These are phyloP conservation scores for Crithidia mellificae DNA, from an alignment of 208 protist species.

Conservation along the genomic window DNA sequence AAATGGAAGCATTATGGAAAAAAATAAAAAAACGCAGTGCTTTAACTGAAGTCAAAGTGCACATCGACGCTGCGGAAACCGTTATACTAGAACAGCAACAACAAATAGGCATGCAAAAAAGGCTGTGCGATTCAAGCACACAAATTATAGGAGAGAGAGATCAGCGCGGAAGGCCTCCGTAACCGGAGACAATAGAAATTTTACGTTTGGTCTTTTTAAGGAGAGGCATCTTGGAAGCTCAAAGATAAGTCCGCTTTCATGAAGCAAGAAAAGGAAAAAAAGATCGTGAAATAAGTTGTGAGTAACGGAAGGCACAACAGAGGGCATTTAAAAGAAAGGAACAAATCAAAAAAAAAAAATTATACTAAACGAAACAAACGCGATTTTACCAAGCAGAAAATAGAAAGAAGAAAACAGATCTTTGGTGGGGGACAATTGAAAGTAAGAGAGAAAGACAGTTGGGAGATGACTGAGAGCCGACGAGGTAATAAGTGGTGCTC, in stretches of 20 bases:
- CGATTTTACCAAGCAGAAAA: background rate
- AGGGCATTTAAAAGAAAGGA: background rate
- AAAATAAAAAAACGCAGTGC: too few relatives aligned
- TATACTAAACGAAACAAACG: background rate
- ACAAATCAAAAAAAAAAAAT: background rate
- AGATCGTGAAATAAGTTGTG: background rate
- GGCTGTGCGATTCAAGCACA: background rate
- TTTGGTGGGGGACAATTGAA: background rate
- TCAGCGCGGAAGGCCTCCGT: slow-evolving; percentile 11
- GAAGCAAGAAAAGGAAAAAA: too few relatives aligned
- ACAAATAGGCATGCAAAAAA: background rate
- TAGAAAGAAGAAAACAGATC: background rate
- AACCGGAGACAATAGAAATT: slow-evolving; percentile 15
- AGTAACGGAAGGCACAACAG: background rate
- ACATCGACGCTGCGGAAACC: slow-evolving; percentile 1
- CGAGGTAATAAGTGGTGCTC: slow-evolving; percentile 5
- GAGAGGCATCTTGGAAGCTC: too few relatives aligned
- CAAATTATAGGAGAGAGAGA: background rate
- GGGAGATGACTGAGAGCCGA: background rate
- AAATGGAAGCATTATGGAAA: too few relatives aligned
- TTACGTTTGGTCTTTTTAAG: too few relatives aligned
- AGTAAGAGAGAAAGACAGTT: background rate
- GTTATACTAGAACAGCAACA: background rate
- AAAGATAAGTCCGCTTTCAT: too few relatives aligned
- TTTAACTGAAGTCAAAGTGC: background rate